Base-by-base conservation (phyloP, 2,329 filamentous ascomycete species). In the Diaporthe ilicicola region DNA sequence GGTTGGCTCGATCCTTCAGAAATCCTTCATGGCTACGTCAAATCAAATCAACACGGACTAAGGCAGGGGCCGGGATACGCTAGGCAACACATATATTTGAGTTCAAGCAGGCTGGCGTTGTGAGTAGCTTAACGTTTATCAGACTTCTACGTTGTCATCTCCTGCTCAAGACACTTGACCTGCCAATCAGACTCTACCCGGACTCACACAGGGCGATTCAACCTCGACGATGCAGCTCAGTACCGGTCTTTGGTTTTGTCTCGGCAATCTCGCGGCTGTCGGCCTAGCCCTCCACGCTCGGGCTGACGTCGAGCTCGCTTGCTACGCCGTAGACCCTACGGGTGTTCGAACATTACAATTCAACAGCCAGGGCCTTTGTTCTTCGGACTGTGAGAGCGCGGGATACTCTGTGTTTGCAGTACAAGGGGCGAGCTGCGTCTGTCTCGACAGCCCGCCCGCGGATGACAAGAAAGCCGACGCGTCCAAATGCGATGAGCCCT, bases 381-480 rank as follows among this genome's bases (percentile, higher is more conserved):
- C n/a, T 15, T 0, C 17, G 1, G 12, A 50, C 0, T 64, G 59
- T 17, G 7, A 2, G 42, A 1, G 13, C 7, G 13, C 29, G 13
- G n/a, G n/a, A 3, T 6, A 37, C 1, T 4, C 29, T 13, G 44
- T 64, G 1, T 50, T 64, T n/a, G 59, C 29, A 6, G n/a, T 50
- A 2, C 27, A 12, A 13, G 7, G 4, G 3, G 2, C 2, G 12
- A 9, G 13, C 19, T 64, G 59, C 29, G 1, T 19, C 12, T 64
- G 59, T 29, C 29, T 64, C 4, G 59, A 50, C 44, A 50, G n/a
- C 44, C 29, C 50, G n/a, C 59, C 59, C 17, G 13, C 59, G 17
- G 29, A 64, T 10, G 59, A 64, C 59, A 37, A 50, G 13, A 64
- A 50, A 37, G n/a, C 6, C 37, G 59, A 64, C n/a, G 29, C 59